These are phyloP conservation scores for Pseudogymnoascus sp. DNA, from an alignment of 2,329 filamentous ascomycete genomes.

Conservation along the genomic window DNA sequence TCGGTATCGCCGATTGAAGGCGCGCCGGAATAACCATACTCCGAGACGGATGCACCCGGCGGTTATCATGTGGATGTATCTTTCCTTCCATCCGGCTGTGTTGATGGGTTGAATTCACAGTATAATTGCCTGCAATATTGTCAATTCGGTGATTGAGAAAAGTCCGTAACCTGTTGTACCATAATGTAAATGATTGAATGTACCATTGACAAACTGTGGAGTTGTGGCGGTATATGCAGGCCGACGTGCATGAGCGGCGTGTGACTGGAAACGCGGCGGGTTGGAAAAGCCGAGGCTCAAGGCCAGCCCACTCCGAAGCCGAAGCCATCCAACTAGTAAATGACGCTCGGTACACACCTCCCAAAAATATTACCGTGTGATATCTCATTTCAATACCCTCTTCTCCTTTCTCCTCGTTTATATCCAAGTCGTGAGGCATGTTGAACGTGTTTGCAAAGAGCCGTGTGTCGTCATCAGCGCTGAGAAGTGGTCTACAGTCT, in stretches of 20 bases:
- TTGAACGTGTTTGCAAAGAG: constrained; percentile 28
- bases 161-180: neutral
- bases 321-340: constrained; percentile 1
- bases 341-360: constrained; percentile 7
- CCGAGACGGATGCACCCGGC: neutral
- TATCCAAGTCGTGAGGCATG: constrained; percentile 22
- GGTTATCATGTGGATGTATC: constrained; percentile 3
- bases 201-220: neutral
- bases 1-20: neutral
- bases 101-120: neutral
- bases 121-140: neutral
- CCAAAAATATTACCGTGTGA: constrained; percentile 7
- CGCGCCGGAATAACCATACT: neutral
- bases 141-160: neutral
- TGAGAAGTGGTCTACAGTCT: constrained; percentile 25
- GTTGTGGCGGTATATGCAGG: neutral
- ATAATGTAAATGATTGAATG: neutral
- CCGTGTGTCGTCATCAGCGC: constrained; percentile 25
- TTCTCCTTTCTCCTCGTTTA: constrained; percentile 9
- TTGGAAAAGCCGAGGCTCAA: constrained; percentile 8
- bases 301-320: neutral
- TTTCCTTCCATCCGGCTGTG: neutral
- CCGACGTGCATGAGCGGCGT: neutral
- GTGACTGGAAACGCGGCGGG: neutral
- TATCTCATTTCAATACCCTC: constrained; percentile 10